Evolutionary conservation across 768 basidiomycete genomes (phyloP).

Genomic region (Tremella fuciformis): DNA sequence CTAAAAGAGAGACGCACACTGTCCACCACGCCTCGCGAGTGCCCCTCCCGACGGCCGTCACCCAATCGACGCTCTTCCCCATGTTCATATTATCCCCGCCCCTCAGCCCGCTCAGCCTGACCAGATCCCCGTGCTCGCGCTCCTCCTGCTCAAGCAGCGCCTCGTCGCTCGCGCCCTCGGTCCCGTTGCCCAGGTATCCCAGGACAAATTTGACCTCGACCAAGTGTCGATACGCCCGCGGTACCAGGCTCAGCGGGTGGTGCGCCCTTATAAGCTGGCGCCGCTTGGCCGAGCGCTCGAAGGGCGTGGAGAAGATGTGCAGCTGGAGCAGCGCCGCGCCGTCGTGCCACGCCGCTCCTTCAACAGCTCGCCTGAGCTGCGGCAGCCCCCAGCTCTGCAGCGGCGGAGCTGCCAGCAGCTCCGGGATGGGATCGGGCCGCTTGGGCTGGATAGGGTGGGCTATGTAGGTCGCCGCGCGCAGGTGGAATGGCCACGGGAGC

Average conservation of each 20-base stretch:
- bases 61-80: conserved; percentile 41
- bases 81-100: conserved; percentile 41
- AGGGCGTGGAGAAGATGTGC: conserved; percentile 21
- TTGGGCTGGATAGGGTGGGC: conserved; percentile 3
- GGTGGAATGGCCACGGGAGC: conserved; percentile 1
- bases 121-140: conserved; percentile 30
- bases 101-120: conserved; percentile 28
- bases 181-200: not conserved
- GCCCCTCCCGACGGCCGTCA: conserved; percentile 27
- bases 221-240: conserved; percentile 4
- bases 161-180: conserved; percentile 16
- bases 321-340: conserved; percentile 9
- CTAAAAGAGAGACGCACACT: conserved; percentile 23
- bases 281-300: not conserved
- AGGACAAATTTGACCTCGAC: conserved; percentile 12
- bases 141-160: conserved; percentile 21
- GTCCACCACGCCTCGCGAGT: conserved; percentile 33
- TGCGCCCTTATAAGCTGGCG: conserved; percentile 5
- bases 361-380: not conserved
- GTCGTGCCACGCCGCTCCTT: not conserved
- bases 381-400: conserved; percentile 8
- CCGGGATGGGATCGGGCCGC: not conserved
- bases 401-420: not conserved
- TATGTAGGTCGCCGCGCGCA: not conserved
- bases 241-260: conserved; percentile 1